A percentile compares a stretch with the other conserved stretches of the same genome.
These are phyloP conservation scores for Paragyromitra xinjiangensis DNA, from an alignment of 495 filamentous ascomycete species.

Conservation along the genomic window DNA sequence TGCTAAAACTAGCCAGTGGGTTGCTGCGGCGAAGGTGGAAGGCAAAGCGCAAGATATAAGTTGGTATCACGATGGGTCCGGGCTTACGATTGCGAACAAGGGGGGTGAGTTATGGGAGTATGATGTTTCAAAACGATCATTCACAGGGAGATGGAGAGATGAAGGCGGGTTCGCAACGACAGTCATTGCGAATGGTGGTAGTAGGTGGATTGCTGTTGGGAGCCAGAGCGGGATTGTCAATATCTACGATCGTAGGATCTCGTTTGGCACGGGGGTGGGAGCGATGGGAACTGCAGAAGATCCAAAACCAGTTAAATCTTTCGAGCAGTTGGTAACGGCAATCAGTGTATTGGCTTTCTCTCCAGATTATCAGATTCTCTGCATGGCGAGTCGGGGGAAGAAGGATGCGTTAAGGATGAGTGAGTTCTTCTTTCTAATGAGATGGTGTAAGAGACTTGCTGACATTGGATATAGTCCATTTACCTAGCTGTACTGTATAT, in stretches of 20 bases:
- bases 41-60: constrained; percentile 84
- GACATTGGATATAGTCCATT: constrained; percentile 68
- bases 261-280: constrained; percentile 61
- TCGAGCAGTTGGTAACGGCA: constrained; percentile 88
- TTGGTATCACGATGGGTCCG: constrained; percentile 78
- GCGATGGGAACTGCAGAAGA: constrained; percentile 66
- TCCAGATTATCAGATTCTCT: constrained; percentile 86
- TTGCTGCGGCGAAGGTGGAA: constrained; percentile 81
- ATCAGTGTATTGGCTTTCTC: constrained; percentile 80
- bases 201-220: constrained; percentile 86
- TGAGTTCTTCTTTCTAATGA: constrained; percentile 54
- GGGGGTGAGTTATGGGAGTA: constrained; percentile 95
- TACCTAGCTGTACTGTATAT: constrained; percentile 92
- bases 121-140: constrained; percentile 69
- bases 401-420: constrained; percentile 82
- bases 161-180: constrained; percentile 89
- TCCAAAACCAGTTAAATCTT: constrained; percentile 73
- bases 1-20: constrained; percentile 85
- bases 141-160: constrained; percentile 85
- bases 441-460: constrained; percentile 4
- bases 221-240: constrained; percentile 87
- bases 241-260: constrained; percentile 79
- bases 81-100: constrained; percentile 78
- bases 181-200: constrained; percentile 69
- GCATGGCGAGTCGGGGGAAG: constrained; percentile 83